A percentile compares a stretch with the other conserved stretches of the same genome.
phyloP scores from a whole-genome alignment of 169 alveolate species.

The Plasmodium adleri region DNA sequence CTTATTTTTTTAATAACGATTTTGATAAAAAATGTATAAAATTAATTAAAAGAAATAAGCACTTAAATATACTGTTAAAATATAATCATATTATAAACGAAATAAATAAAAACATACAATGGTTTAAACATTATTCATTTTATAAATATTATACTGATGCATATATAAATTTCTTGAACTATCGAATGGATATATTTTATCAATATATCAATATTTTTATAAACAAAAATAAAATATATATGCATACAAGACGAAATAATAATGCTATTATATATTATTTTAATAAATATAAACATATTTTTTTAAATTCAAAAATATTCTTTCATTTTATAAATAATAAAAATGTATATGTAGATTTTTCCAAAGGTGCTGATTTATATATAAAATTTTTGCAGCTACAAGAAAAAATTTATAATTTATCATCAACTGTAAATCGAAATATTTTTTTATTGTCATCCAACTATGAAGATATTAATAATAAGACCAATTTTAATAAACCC shows the following conservation, averaged over 20 bases:
- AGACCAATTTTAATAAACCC: conserved; percentile 10
- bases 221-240: background rate
- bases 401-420: background rate
- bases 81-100: conserved; percentile 24
- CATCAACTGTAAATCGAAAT: background rate
- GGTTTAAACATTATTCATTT: conserved; percentile 70
- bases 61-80: conserved; percentile 9
- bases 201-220: conserved; percentile 11
- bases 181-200: conserved; percentile 51
- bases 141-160: conserved; percentile 65
- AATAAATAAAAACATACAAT: conserved; percentile 35
- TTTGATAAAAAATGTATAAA: background rate
- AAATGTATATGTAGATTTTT: conserved; percentile 39
- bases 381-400: conserved; percentile 24
- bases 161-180: conserved; percentile 55
- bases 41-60: conserved; percentile 25
- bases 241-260: too few relatives aligned
- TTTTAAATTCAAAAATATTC: conserved; percentile 26
- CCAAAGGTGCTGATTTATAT: conserved; percentile 33
- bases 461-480: background rate
- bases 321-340: conserved; percentile 28
- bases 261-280: conserved; percentile 16
- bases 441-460: background rate
- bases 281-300: conserved; percentile 13
- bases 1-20: conserved; percentile 13